phyloP scores from a whole-genome alignment of 495 filamentous ascomycete genomes.

The Aspergillus saccharolyticus region DNA sequence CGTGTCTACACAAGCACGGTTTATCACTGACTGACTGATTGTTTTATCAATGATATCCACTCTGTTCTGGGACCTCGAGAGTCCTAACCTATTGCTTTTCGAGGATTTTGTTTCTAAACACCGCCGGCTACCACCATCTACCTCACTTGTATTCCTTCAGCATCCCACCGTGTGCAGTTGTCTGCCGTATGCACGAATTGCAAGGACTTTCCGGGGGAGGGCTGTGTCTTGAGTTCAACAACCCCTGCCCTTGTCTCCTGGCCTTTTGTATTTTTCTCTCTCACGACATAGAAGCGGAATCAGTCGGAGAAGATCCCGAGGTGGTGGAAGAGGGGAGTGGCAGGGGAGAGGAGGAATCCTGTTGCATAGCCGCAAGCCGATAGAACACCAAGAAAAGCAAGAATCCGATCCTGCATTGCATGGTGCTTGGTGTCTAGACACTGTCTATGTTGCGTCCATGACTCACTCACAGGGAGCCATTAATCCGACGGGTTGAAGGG shows the following conservation, averaged over 20 bases:
- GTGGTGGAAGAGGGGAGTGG: background rate
- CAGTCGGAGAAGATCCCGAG: background rate
- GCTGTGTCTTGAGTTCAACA: no score
- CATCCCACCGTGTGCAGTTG: background rate
- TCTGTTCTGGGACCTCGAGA: constrained; percentile 17
- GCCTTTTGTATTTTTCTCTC: no score
- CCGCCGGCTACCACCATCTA: background rate
- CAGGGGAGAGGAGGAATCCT: background rate
- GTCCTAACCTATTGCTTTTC: constrained; percentile 4
- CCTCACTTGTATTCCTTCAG: background rate
- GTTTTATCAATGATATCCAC: constrained; percentile 24
- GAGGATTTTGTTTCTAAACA: background rate
- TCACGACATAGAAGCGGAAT: background rate
- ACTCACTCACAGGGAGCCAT: background rate
- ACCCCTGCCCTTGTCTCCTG: no score
- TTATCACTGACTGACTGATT: constrained; percentile 13
- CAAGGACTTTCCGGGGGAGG: no score
- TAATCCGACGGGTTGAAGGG: no score
- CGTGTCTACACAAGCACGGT: constrained; percentile 1
- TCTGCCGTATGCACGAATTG: background rate
- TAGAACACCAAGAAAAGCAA: background rate
- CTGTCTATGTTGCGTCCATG: background rate
- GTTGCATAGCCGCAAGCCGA: background rate
- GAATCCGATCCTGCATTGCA: no score
- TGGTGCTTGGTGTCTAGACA: background rate